Conservation (phyloP, 2,329 filamentous ascomycete genomes). For the Amesomyces nigricolor region DNA sequence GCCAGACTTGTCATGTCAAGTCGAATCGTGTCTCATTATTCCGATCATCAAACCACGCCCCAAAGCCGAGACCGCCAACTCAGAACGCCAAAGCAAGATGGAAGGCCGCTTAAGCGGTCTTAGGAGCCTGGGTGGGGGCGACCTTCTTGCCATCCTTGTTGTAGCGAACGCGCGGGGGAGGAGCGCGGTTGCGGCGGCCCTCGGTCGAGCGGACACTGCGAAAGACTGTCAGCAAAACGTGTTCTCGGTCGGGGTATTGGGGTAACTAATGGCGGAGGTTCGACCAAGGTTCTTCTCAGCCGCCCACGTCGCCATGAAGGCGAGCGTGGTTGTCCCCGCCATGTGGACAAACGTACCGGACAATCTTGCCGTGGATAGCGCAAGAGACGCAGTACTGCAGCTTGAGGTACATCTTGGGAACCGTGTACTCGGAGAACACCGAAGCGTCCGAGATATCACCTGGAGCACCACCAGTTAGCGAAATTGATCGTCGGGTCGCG, state of each 20-base stretch:
- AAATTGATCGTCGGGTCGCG: neutral
- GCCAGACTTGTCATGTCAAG: conserved; percentile 21
- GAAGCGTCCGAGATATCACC: conserved; percentile 99
- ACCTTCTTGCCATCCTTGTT: conserved; percentile 99
- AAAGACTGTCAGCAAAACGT: conserved; percentile 37
- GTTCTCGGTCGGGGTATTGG: conserved; percentile 19
- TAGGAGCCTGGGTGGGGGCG: conserved; percentile 73
- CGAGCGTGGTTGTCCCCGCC: conserved; percentile 51
- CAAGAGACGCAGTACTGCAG: conserved; percentile 99
- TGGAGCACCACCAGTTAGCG: conserved; percentile 36
- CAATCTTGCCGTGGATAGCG: conserved; percentile 99
- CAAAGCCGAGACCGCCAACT: conserved; percentile 22
- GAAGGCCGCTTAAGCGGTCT: conserved; percentile 36
- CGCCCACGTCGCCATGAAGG: conserved; percentile 35
- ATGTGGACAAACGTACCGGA: conserved; percentile 76
- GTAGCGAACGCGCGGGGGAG: conserved; percentile 95
- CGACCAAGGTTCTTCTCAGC: conserved; percentile 43
- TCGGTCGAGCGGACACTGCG: conserved; percentile 90
- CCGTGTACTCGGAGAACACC: conserved; percentile 98
- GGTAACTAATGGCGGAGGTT: conserved; percentile 25
- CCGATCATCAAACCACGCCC: conserved; percentile 20
- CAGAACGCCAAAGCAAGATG: conserved; percentile 23
- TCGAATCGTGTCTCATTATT: conserved; percentile 24
- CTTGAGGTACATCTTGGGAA: conserved; percentile 99
- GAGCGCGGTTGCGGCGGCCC: conserved; percentile 97